These are phyloP conservation scores for Sapria himalayana DNA, from an alignment of 345 rosid species.

Conservation along the genomic window DNA sequence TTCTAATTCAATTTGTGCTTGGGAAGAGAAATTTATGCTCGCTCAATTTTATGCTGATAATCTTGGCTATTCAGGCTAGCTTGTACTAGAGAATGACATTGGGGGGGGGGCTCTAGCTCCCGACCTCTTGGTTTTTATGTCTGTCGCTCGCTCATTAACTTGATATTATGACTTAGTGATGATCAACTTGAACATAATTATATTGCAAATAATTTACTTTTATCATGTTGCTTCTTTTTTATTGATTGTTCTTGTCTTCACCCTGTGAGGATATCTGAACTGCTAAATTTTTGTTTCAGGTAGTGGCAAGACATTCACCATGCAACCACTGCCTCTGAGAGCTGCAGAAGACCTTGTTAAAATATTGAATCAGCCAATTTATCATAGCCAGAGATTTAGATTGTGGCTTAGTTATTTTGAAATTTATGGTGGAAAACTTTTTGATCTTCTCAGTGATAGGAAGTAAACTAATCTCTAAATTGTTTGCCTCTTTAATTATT, in stretches of 20 bases:
- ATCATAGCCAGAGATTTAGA: slow-evolving; percentile 64
- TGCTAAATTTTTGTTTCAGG: slow-evolving; percentile 26
- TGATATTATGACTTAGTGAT: too few relatives aligned
- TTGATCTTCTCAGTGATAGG: slow-evolving; percentile 76
- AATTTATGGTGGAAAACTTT: slow-evolving; percentile 95
- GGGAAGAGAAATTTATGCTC: too few relatives aligned
- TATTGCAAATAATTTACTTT: too few relatives aligned
- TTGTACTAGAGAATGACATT: too few relatives aligned
- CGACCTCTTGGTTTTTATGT: too few relatives aligned
- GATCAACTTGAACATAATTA: too few relatives aligned
- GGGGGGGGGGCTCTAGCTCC: too few relatives aligned
- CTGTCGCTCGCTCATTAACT: too few relatives aligned
- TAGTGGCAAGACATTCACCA: slow-evolving; percentile 96
- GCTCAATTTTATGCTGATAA: too few relatives aligned
- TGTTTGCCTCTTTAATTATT: slow-evolving; percentile 4
- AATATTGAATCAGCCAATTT: slow-evolving; percentile 65
- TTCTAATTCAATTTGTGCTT: too few relatives aligned
- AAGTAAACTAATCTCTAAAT: slow-evolving; percentile 29
- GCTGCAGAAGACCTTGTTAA: slow-evolving; percentile 77
- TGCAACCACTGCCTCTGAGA: slow-evolving; percentile 88
- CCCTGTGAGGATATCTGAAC: background rate
- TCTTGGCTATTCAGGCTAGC: too few relatives aligned
- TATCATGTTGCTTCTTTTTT: background rate
- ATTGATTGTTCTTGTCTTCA: background rate
- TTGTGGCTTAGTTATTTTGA: slow-evolving; percentile 95